Base-by-base conservation (phyloP, 2,329 filamentous ascomycete species). In the Paramyrothecium roridum region DNA sequence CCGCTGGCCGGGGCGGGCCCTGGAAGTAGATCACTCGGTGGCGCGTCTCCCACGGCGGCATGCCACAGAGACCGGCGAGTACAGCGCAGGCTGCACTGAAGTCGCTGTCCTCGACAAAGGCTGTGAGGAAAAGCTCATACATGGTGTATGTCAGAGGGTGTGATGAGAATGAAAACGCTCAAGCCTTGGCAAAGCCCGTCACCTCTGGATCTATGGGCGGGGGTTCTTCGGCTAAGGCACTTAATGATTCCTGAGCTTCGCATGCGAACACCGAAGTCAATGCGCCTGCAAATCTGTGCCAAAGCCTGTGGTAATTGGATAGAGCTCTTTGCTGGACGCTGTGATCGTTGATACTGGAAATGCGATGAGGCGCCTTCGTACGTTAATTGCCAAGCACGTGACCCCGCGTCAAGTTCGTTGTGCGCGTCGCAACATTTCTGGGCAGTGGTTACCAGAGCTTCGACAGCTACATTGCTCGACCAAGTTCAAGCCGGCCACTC, bases 51-150 rank as follows among this genome's bases (percentile, higher is more conserved):
- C 77, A 80, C 1, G 82, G 77, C 2, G 73, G 71, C 78, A 83
- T 85, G 62, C 78, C 82, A 57, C 80, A 82, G 58, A 84, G 74
- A 19, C 84, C 84, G 55, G 81, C 76, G 8, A 88, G 69, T 11
- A 88, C 73, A 1, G 79, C 75, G 53, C 79, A 76, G 20, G 78
- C 79, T 55, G 71, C 75, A 50, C 72, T 68, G 37, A 82, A 73
- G 60, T 84, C 80, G 56, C 69, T 72, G 54, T 80, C 76, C 19
- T 74, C 72, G 53, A 87, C 75, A 48, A 78, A 66, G 11, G 80
- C 77, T 3, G 82, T 81, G 55, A 86, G 74, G 61, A 85, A 86
- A 19, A 86, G 70, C 67, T 86, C 83, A 63, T 84, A 79, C 82
- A 85, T 85, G 52, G 17, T 59, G 26, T 30, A 10, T 30, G 26